These are phyloP conservation scores for Asterella californica DNA, from an alignment of 225 moss, liverwort and hornwort genomes.

Conservation along the genomic window DNA sequence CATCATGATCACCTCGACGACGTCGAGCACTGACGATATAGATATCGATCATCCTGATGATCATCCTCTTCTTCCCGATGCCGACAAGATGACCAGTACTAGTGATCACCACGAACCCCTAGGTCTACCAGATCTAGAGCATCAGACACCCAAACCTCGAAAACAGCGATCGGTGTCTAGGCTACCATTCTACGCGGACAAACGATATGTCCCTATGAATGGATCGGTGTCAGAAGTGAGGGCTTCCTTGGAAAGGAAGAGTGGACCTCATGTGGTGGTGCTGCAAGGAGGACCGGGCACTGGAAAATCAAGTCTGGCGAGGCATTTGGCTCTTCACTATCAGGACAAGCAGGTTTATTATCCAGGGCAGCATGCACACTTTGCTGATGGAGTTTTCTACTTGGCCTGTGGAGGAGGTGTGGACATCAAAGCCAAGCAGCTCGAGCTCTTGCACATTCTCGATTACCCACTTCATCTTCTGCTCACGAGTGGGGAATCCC, in stretches of 20 bases:
- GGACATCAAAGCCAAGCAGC: constrained; percentile 46
- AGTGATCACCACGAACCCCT: neutral
- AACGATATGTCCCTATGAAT: constrained; percentile 22
- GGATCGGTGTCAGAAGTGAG: constrained; percentile 26
- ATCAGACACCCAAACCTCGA: constrained; percentile 5
- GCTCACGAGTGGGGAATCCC: constrained; percentile 37
- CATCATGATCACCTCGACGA: constrained; percentile 7
- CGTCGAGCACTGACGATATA: neutral
- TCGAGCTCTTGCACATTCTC: constrained; percentile 37
- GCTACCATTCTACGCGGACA: constrained; percentile 36
- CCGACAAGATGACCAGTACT: constrained; percentile 7
- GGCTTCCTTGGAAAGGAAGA: constrained; percentile 26
- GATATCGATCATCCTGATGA: constrained; percentile 14
- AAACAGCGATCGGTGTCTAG: constrained; percentile 4
- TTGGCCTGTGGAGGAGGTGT: constrained; percentile 40
- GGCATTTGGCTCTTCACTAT: constrained; percentile 39
- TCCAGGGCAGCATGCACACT: constrained; percentile 11
- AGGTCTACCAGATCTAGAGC: too few relatives aligned
- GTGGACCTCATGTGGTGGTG: constrained; percentile 38
- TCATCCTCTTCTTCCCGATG: constrained; percentile 21
- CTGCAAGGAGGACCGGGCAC: constrained; percentile 45
- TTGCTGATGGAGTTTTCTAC: constrained; percentile 39
- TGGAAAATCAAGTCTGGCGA: constrained; percentile 38
- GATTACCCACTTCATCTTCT: constrained; percentile 39
- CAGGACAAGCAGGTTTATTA: constrained; percentile 18